phyloP scores from a whole-genome alignment of 2,329 filamentous ascomycete genomes.

The Calonectria multiphialidica region DNA sequence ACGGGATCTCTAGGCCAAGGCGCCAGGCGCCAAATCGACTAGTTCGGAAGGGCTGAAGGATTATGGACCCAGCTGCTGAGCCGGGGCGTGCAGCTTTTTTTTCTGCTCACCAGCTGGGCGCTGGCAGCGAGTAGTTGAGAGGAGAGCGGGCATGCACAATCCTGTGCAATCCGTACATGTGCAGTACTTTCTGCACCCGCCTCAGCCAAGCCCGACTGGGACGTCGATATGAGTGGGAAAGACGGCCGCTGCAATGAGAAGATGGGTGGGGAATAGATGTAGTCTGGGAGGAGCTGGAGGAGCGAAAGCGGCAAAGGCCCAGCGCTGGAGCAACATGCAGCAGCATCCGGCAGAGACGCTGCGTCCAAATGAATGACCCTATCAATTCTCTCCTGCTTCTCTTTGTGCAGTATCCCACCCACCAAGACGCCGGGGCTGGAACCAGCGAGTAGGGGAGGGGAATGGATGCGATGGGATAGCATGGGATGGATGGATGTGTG shows the following conservation, averaged over 20 bases:
- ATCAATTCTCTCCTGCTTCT: background rate
- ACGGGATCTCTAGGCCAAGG: slow-evolving; percentile 46
- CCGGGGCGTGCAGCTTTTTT: slow-evolving; percentile 20
- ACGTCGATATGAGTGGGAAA: background rate
- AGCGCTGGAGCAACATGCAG: slow-evolving; percentile 15
- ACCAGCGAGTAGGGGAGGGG: slow-evolving; percentile 35
- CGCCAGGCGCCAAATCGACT: slow-evolving; percentile 45
- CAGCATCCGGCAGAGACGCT: slow-evolving; percentile 15
- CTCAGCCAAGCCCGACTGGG: background rate
- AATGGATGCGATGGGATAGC: slow-evolving; percentile 18
- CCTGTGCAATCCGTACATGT: background rate
- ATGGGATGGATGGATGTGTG: slow-evolving; percentile 2
- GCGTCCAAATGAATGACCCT: background rate
- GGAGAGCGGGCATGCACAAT: slow-evolving; percentile 5
- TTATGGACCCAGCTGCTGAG: slow-evolving; percentile 41
- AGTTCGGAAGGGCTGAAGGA: slow-evolving; percentile 55
- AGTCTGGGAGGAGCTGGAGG: background rate
- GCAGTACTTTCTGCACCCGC: background rate
- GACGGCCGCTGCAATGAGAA: background rate
- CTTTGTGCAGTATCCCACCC: slow-evolving; percentile 21
- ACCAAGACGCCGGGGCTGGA: slow-evolving; percentile 39
- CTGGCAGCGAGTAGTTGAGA: slow-evolving; percentile 9
- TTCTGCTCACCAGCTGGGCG: slow-evolving; percentile 1
- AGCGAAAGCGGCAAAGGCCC: slow-evolving; percentile 8
- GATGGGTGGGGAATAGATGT: background rate